Evolutionary conservation across 2,329 filamentous ascomycete species (phyloP).

Genomic region (Diaporthe caulivora): DNA sequence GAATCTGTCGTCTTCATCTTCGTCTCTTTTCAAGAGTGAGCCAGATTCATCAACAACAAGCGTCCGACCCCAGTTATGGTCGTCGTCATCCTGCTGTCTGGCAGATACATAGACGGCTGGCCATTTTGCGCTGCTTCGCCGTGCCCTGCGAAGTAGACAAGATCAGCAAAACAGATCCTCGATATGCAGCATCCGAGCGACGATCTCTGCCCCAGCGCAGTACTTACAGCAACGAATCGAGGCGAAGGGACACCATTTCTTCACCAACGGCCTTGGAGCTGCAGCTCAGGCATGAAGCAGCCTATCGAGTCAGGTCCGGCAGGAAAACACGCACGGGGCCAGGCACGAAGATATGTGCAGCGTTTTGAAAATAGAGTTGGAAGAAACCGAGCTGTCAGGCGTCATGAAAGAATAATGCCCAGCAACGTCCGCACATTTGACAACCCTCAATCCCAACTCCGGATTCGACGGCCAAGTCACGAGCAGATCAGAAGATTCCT

Average conservation of each 20-base stretch:
- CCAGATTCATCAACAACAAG: neutral
- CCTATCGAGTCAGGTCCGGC: constrained; percentile 18
- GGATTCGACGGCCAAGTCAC: constrained; percentile 19
- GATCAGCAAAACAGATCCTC: constrained; percentile 16
- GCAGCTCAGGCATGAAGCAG: constrained; percentile 27
- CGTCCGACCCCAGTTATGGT: neutral
- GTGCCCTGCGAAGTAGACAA: neutral
- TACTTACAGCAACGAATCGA: constrained; percentile 25
- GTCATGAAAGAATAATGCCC: constrained; percentile 14
- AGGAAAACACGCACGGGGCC: constrained; percentile 5
- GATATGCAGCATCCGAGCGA: neutral
- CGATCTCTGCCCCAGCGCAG: neutral
- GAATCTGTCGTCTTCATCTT: neutral
- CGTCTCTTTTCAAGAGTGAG: neutral
- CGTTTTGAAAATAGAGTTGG: constrained; percentile 11
- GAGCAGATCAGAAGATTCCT: neutral
- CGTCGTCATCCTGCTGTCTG: neutral
- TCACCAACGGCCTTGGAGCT: constrained; percentile 15
- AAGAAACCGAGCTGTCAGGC: constrained; percentile 20
- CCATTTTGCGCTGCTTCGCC: neutral
- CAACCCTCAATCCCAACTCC: constrained; percentile 24
- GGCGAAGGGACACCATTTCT: constrained; percentile 28
- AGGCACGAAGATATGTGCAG: constrained; percentile 3
- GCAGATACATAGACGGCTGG: neutral
- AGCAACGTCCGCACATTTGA: constrained; percentile 15